Evolutionary conservation across 1,284 basidiomycete species (phyloP), one percentile per base, ranked within the genome.

Genomic region (Testicularia cyperi): DNA sequence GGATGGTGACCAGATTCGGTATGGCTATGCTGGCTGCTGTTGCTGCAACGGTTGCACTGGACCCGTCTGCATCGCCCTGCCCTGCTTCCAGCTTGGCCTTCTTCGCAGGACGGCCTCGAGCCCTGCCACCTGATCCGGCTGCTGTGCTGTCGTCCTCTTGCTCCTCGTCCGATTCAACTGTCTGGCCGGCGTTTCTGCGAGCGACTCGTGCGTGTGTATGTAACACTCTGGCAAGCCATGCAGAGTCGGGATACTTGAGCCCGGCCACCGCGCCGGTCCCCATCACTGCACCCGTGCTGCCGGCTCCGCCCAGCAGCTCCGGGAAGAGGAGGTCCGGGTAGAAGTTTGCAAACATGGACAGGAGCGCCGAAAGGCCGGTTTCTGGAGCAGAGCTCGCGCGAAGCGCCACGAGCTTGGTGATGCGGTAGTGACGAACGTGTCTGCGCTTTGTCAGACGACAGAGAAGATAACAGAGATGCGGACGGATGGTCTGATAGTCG

Each of bases 321-420:
- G 63, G 63, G 25, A 65, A 65, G 9, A 65, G 61, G 32, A 68
- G 24, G 27, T 66, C 58, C 2, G 66, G 66, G 16, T 65, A 65
- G 29, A 66, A 68, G 27, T 62, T 66, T 21, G 64, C 56, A 28
- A 55, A 66, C 2, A 49, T 61, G 10, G 63, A 63, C 6, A 68
- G 39, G 21, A 68, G 33, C 5, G 64, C 58, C 2, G 54, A 54
- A 14, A 68, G 31, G 12, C 45, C 47, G 10, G 44, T 18, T 16
- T 68, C 65, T 3, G 44, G 44, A 16, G 63, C 39, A 7, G 43
- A 30, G 12, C 48, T 62, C 18, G 49, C 53, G 4, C 63, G 44
- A 22, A 68, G 23, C 9, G 58, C 38, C 57, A 68, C 47, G 26
- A 65, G 40, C 35, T 61, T 65, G 12, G 56, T 49, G 43, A 68